Evolutionary conservation across 75 land plant genomes (phyloP).

Genomic region (Selaginella tamariscina): DNA sequence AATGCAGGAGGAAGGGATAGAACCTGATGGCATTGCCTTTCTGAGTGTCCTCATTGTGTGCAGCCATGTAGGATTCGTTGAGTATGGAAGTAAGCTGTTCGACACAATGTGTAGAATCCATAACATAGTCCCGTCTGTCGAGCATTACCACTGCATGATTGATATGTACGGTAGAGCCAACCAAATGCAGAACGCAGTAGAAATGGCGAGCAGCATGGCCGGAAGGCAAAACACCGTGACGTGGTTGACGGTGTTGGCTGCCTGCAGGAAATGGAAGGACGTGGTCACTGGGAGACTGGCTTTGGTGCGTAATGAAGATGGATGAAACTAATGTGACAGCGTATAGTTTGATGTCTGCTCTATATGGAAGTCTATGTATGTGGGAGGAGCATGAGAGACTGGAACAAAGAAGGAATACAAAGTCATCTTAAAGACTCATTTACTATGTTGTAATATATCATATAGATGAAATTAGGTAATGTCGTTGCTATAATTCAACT

Average conservation of each 20-base stretch:
- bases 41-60: conserved; percentile 40
- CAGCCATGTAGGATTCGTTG: conserved; percentile 47
- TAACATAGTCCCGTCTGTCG: not conserved
- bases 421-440: no score
- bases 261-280: not conserved
- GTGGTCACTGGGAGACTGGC: not conserved
- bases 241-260: not conserved
- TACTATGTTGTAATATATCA: no score
- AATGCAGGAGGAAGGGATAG: conserved; percentile 25
- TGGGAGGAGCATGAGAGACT: no score
- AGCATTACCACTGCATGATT: conserved; percentile 14
- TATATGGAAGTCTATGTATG: no score
- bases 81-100: conserved; percentile 33
- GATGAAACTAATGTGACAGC: no score
- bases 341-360: no score
- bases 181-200: not conserved
- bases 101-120: conserved; percentile 16
- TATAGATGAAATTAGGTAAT: no score
- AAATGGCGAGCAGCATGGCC: not conserved
- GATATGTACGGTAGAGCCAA: conserved; percentile 6
- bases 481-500: no score
- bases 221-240: not conserved
- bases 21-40: conserved; percentile 32
- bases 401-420: no score
- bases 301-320: no score